Evolutionary conservation across 768 basidiomycete genomes (phyloP), one percentile per base, ranked within the genome.

Genomic region (Tulasnella sp.): DNA sequence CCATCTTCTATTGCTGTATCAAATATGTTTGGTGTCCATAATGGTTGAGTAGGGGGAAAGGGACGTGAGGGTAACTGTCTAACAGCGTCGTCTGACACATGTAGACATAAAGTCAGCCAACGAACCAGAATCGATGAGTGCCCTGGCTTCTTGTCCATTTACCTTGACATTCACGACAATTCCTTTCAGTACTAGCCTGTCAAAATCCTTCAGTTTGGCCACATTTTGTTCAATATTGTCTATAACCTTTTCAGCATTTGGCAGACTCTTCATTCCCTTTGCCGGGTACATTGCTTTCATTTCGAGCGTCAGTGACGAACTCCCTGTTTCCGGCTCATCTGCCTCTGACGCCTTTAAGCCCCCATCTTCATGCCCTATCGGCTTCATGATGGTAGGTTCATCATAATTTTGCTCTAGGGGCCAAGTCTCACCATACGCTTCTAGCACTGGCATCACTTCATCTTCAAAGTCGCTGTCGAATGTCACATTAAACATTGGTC

Each of bases 51-150:
- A n/a, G n/a, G n/a, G n/a, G n/a, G n/a, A n/a, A n/a, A n/a, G n/a
- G n/a, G n/a, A n/a, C n/a, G n/a, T n/a, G n/a, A n/a, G n/a, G n/a
- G n/a, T n/a, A n/a, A n/a, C n/a, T n/a, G n/a, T n/a, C n/a, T n/a
- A n/a, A n/a, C n/a, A n/a, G n/a, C n/a, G n/a, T n/a, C n/a, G n/a
- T n/a, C n/a, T n/a, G n/a, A n/a, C n/a, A n/a, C n/a, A n/a, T n/a
- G 56, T 60, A 17, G 59, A 60, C 2, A 58, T 56, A 27, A 60
- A 60, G 31, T 60, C 59, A 1, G 56, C 53, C n/a, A 48, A 23
- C 12, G 59, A 55, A 1, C 59, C 59, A 12, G 59, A 32, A 34
- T 60, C 59, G 6, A 60, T 19, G 25, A 61, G 41, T 9, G 40
- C 57, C n/a, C 49, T 8, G 2, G 27, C 37, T 15, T 12, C 1